Evolutionary conservation across 768 basidiomycete genomes (phyloP).

Genomic region (Termitomyces sp.): DNA sequence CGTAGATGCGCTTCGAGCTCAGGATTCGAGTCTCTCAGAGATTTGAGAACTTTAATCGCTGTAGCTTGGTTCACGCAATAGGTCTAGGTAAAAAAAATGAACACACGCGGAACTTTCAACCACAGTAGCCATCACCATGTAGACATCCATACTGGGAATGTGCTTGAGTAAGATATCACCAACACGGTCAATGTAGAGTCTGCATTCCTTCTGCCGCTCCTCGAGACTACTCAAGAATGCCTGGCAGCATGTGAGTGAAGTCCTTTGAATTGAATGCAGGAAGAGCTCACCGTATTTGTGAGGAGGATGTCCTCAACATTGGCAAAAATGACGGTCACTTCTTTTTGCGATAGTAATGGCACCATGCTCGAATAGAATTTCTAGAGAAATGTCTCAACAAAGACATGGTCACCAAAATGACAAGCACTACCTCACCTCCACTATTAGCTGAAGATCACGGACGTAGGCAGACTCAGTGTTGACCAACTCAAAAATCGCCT

Average conservation of each 20-base stretch:
- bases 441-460: conserved; percentile 86
- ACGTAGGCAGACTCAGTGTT: conserved; percentile 89
- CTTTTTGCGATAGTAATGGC: conserved; percentile 60
- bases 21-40: conserved; percentile 64
- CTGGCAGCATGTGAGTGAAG: conserved; percentile 30
- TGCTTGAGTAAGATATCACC: conserved; percentile 61
- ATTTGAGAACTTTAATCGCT: conserved; percentile 75
- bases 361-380: conserved; percentile 85
- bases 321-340: conserved; percentile 81
- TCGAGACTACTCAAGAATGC: conserved; percentile 87
- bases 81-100: conserved; percentile 41
- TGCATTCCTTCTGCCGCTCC: conserved; percentile 85
- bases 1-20: conserved; percentile 66
- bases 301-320: conserved; percentile 93
- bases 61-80: conserved; percentile 89
- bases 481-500: conserved; percentile 95
- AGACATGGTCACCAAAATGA: background rate
- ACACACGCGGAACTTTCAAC: background rate
- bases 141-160: conserved; percentile 70
- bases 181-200: conserved; percentile 88
- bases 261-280: background rate
- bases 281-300: conserved; percentile 69
- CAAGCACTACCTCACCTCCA: conserved; percentile 57
- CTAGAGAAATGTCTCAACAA: conserved; percentile 35
- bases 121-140: conserved; percentile 53